phyloP scores from a whole-genome alignment of 768 basidiomycete genomes.

The Lentinula detonsa region DNA sequence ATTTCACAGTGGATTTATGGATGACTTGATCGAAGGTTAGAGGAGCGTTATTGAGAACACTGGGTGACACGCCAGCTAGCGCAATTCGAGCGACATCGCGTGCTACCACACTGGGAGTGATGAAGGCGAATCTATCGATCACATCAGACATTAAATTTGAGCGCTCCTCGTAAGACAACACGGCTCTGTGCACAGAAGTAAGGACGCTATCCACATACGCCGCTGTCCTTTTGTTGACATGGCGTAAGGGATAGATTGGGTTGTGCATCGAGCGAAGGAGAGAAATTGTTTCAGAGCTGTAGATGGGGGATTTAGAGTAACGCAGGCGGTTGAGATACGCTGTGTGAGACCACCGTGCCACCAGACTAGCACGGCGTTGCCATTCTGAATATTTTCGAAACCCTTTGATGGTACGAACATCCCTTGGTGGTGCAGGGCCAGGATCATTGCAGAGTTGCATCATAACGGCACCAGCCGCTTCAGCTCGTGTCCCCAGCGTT shows the following conservation, averaged over 20 bases:
- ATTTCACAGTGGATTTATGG: constrained; percentile 72
- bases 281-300: constrained; percentile 40
- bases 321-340: constrained; percentile 71
- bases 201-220: constrained; percentile 37
- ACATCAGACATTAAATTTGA: constrained; percentile 44
- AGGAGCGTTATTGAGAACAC: constrained; percentile 21
- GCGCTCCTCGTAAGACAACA: constrained; percentile 63
- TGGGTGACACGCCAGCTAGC: constrained; percentile 36
- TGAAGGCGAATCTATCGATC: constrained; percentile 72
- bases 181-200: constrained; percentile 31
- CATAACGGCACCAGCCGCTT: constrained; percentile 56
- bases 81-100: constrained; percentile 64
- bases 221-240: constrained; percentile 26
- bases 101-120: constrained; percentile 74
- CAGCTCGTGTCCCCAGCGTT: constrained; percentile 43
- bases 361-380: constrained; percentile 40
- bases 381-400: constrained; percentile 52
- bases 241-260: constrained; percentile 48
- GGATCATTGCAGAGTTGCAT: constrained; percentile 48
- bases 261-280: constrained; percentile 29
- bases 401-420: constrained; percentile 70
- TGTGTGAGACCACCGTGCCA: constrained; percentile 64
- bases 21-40: constrained; percentile 59
- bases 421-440: constrained; percentile 64
- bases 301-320: constrained; percentile 45